A percentile compares a stretch with the other conserved stretches of the same genome.
Conservation (phyloP, 768 basidiomycete genomes). For the Xerocomellus chrysenteron region DNA sequence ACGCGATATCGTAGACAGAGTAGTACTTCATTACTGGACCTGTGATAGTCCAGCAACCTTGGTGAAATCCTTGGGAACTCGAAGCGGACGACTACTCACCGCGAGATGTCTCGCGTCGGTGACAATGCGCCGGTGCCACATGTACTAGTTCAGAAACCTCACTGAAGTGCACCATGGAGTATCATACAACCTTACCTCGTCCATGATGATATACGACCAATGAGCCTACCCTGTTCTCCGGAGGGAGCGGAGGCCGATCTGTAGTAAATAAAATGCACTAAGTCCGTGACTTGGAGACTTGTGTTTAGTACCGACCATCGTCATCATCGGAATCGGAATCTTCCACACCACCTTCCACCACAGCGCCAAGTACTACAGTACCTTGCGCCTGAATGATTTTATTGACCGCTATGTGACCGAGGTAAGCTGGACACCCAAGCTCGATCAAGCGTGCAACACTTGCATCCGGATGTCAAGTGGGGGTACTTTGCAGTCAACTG, state of each 20-base stretch:
- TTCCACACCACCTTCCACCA: constrained; percentile 44
- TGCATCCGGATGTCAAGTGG: constrained; percentile 45
- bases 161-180: background rate
- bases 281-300: constrained; percentile 16
- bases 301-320: constrained; percentile 14
- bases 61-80: background rate
- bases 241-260: constrained; percentile 34
- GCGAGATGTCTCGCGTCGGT: constrained; percentile 12
- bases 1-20: constrained; percentile 54
- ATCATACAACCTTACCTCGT: constrained; percentile 15
- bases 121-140: constrained; percentile 21
- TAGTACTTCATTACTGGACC: constrained; percentile 44
- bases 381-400: constrained; percentile 47
- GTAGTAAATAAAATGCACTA: background rate
- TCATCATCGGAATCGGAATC: constrained; percentile 32
- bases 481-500: constrained; percentile 36
- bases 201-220: constrained; percentile 42
- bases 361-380: constrained; percentile 45
- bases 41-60: background rate
- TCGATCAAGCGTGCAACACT: background rate
- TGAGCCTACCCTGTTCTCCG: constrained; percentile 49
- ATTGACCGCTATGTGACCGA: constrained; percentile 44
- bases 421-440: constrained; percentile 1
- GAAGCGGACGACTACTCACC: constrained; percentile 9
- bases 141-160: constrained; percentile 17